These are phyloP conservation scores for Podaxis rugospora DNA, from an alignment of 768 basidiomycete species.

Conservation along the genomic window DNA sequence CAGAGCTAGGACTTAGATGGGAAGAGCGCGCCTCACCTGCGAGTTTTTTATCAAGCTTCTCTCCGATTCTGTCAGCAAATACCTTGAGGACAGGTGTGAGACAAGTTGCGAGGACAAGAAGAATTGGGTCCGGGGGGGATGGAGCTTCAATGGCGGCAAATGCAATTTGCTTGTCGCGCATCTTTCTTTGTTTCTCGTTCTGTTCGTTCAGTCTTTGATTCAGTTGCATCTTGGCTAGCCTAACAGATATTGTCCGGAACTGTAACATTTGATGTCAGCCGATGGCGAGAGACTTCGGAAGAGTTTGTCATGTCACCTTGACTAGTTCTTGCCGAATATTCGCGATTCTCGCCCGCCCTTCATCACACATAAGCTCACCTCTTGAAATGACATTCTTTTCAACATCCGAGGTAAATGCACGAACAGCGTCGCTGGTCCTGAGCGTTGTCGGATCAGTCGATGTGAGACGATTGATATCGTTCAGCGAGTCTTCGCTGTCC, in stretches of 20 bases:
- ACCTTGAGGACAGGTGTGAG: background rate
- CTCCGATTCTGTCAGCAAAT: background rate
- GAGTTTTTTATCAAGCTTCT: background rate
- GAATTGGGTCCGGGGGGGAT: no score
- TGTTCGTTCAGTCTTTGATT: background rate
- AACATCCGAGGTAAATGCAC: background rate
- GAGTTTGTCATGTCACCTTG: background rate
- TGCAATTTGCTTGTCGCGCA: background rate
- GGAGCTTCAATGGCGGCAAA: background rate
- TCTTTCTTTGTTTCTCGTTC: background rate
- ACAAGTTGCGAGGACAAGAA: background rate
- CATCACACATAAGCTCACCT: background rate
- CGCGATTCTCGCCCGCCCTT: fast-evolving
- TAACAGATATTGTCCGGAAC: background rate
- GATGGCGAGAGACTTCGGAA: background rate
- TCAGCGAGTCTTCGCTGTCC: background rate
- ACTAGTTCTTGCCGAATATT: background rate
- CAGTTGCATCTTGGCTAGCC: background rate
- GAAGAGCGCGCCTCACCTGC: background rate
- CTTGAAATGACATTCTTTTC: background rate
- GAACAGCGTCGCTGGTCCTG: background rate
- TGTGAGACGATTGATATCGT: background rate
- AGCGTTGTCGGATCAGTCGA: background rate
- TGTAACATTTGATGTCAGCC: background rate
- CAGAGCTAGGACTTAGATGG: no score